Base-by-base conservation (phyloP, 2,329 filamentous ascomycete genomes). In the Emmonsiellopsis sp. region DNA sequence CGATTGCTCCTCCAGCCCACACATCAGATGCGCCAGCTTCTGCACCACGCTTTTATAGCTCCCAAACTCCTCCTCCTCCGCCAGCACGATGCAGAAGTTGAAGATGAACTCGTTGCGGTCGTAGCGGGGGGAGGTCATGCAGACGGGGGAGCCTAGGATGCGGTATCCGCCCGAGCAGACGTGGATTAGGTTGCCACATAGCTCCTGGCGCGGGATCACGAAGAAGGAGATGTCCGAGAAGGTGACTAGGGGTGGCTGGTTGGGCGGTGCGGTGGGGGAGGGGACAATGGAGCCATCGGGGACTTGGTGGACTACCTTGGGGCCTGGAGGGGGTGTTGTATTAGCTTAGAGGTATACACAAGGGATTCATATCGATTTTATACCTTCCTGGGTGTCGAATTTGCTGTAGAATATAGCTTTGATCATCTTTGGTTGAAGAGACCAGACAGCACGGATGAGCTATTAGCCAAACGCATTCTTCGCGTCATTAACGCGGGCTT, bases 91-190 rank as follows among this genome's bases (percentile, higher is more conserved):
- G 55, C 89, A 90, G 66, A 97, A 95, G 70, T 97, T 97, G 81
- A 97, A 98, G 66, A 96, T 95, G 76, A 96, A 97, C 70, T 95
- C 88, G 71, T 95, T 95, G 55, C 93, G 85, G 64, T 86, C 83
- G 65, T 97, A 95, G 61, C 86, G 85, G 53, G 84, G 80, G 58
- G 90, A 82, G 50, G 86, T 83, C 65, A 97, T 88, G 66, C 89
- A 92, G 51, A 97, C 86, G 0, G 93, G 93, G 63, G 90, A 89
- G 13, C 91, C 89, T 36, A 98, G 79, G 53, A 98, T 83, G 54
- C 85, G 83, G 69, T 91, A 86, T 45, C 88, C 86, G 68, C 85
- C 85, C n/a, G 74, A 75, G 62, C 77, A 81, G 53, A 94, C 85
- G 32, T 72, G 70, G 57, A 97, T 80, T 56, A 91, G 85, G 58